Evolutionary conservation across 192 early-diverging fungal species (phyloP), one percentile per base, ranked within the genome.

Genomic region (Phlyctochytrium arcticum): DNA sequence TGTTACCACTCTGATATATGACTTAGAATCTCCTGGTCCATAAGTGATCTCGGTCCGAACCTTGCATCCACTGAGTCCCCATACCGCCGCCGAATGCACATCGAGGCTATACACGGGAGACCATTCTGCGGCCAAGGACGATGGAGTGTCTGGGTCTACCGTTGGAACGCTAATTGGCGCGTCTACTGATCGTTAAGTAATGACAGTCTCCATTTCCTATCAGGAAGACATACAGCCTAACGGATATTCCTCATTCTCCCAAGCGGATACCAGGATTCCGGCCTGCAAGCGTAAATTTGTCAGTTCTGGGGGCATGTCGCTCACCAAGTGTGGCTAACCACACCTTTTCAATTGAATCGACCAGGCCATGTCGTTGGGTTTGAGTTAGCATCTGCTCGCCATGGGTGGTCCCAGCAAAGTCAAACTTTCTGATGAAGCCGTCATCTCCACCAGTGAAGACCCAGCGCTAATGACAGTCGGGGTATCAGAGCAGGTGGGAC

Each of bases 341-440:
- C 54, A 71, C 80, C 58, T 91, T 90, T 31, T 84, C 83, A 27
- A 99, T 85, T 35, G 89, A 88, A 47, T 98, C 97, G 2, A 90
- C 89, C 27, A 88, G 81, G 5, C 89, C 78, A 61, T 95, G 93
- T 55, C 87, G 73, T 60, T 99, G 97, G 6, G 77, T 86, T 59
- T 87, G 88, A 2, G 97, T 96, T 47, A 99, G 73, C 44, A 78
- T 57, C 21, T 82, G 79, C 50, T 89, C 88, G 6, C 94, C 95
- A 66, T 88, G 88, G 62, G 94, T 80, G 0, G 97, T 87, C 15
- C 85, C 85, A 58, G 87, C 84, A 65, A 96, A 93, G 64, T 99
- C 95, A 77, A 87, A 99, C 67, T 93, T 95, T 29, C 93, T 80
- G 48, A 99, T 87, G 72, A 90, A 95, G 55, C 96, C 97, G 76